Conservation (phyloP, 163 green algal species). For the Volvox carteri region DNA sequence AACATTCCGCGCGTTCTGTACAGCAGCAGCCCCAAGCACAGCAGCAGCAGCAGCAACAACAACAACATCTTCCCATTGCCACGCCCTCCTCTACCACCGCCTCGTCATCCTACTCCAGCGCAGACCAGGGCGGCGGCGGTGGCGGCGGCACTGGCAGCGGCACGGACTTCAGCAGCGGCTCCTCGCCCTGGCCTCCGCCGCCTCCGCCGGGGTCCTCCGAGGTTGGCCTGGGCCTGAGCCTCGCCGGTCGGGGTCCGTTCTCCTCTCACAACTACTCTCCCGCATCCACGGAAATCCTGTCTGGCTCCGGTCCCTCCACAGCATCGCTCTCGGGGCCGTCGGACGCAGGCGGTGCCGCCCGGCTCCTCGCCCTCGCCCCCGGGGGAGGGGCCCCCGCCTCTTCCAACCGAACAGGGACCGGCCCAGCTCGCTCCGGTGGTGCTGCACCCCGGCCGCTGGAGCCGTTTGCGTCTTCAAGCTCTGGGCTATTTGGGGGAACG, state of each 20-base stretch:
- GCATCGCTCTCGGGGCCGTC: not conserved
- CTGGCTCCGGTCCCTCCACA: not conserved
- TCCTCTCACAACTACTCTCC: not conserved
- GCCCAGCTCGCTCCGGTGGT: not conserved
- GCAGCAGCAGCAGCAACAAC: not conserved
- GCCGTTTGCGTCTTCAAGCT: too few species aligned
- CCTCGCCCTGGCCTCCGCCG: not conserved
- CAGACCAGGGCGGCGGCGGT: not conserved
- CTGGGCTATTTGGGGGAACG: not conserved
- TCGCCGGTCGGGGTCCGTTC: not conserved
- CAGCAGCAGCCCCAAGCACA: conserved; percentile 6
- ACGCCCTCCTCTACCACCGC: not conserved
- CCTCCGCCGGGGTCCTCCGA: too few species aligned
- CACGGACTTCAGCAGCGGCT: not conserved
- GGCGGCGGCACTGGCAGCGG: not conserved
- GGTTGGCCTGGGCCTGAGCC: not conserved
- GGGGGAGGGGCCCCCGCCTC: not conserved
- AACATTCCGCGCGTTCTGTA: not conserved
- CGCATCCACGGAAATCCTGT: not conserved
- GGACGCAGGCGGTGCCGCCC: not conserved
- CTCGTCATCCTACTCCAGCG: conserved; percentile 1
- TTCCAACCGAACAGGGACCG: not conserved
- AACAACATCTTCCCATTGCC: not conserved
- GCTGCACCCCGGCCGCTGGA: too few species aligned
- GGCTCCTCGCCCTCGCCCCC: not conserved